phyloP scores from a whole-genome alignment of 176 grass and related monocot genomes.

The Stipa capillata region DNA sequence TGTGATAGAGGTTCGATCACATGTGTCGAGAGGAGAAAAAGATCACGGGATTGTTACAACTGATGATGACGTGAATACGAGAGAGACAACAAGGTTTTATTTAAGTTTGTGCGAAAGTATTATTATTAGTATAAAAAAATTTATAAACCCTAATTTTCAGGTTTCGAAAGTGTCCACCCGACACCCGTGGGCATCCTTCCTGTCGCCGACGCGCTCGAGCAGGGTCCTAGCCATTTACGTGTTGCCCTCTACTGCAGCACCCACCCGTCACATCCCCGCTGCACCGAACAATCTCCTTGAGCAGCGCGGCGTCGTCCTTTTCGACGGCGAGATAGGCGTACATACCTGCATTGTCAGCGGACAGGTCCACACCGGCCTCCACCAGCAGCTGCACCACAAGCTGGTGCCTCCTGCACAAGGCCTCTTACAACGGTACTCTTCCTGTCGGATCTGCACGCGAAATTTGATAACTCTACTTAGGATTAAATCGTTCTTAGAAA shows the following conservation, averaged over 20 bases:
- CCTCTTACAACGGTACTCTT: slow-evolving; percentile 68
- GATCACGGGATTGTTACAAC: too few relatives aligned
- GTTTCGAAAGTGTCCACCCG: too few relatives aligned
- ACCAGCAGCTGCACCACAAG: slow-evolving; percentile 30
- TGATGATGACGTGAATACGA: too few relatives aligned
- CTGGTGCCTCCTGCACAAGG: slow-evolving; percentile 35
- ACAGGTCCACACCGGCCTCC: slow-evolving; percentile 40
- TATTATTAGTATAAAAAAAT: too few relatives aligned
- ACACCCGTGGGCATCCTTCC: slow-evolving; percentile 12
- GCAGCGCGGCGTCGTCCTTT: slow-evolving; percentile 32
- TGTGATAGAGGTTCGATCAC: too few relatives aligned
- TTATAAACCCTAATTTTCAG: too few relatives aligned
- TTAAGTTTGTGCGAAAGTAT: too few relatives aligned
- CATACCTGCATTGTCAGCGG: slow-evolving; percentile 23
- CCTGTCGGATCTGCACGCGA: slow-evolving; percentile 44
- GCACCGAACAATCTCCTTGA: slow-evolving; percentile 40
- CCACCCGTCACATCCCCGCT: slow-evolving; percentile 36
- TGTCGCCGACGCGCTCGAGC: slow-evolving; percentile 44
- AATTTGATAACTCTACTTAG: neutral
- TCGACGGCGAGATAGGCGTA: slow-evolving; percentile 47
- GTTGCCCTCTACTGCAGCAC: slow-evolving; percentile 35
- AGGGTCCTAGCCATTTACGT: slow-evolving; percentile 25
- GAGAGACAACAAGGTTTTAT: too few relatives aligned
- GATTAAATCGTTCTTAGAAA: neutral
- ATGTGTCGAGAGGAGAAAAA: too few relatives aligned